A percentile compares a stretch with the other conserved stretches of the same genome.
Evolutionary conservation across 208 protist species (phyloP).

Genomic region (Crithidia expoeki): DNA sequence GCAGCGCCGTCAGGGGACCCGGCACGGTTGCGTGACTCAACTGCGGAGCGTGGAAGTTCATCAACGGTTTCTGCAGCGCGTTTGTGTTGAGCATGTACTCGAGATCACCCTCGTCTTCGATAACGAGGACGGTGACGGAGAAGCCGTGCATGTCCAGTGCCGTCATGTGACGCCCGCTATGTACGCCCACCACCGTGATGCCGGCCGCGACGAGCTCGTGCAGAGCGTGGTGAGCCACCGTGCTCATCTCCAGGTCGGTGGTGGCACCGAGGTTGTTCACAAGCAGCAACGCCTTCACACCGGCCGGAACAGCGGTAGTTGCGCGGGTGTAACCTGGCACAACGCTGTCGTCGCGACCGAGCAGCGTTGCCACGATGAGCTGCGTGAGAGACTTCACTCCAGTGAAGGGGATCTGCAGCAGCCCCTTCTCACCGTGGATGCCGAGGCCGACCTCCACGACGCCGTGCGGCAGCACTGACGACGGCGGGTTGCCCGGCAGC

Average conservation of each 20-base stretch:
- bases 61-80: constrained; percentile 42
- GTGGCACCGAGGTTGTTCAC: constrained; percentile 92
- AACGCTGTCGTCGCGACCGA: constrained; percentile 20
- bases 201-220: constrained; percentile 24
- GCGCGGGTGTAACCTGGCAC: not conserved
- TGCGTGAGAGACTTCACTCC: constrained; percentile 35
- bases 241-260: constrained; percentile 79
- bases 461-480: constrained; percentile 42
- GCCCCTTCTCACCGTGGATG: constrained; percentile 90
- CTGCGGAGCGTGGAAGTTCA: constrained; percentile 58
- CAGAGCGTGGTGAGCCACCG: constrained; percentile 44
- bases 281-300: constrained; percentile 55
- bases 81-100: constrained; percentile 49
- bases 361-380: constrained; percentile 38
- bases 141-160: constrained; percentile 90
- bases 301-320: constrained; percentile 15
- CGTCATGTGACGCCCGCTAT: constrained; percentile 83
- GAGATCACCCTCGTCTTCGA: constrained; percentile 44
- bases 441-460: constrained; percentile 87
- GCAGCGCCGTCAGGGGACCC: constrained; percentile 41
- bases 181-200: constrained; percentile 53
- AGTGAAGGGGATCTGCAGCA: constrained; percentile 41
- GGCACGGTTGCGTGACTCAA: constrained; percentile 17
- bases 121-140: constrained; percentile 67
- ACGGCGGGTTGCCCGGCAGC: constrained; percentile 59